Percentiles rank a stretch among this genome's conserved stretches.
Evolutionary conservation across 257 asterid species (phyloP).

Genomic region (Lithospermum erythrorhizon): DNA sequence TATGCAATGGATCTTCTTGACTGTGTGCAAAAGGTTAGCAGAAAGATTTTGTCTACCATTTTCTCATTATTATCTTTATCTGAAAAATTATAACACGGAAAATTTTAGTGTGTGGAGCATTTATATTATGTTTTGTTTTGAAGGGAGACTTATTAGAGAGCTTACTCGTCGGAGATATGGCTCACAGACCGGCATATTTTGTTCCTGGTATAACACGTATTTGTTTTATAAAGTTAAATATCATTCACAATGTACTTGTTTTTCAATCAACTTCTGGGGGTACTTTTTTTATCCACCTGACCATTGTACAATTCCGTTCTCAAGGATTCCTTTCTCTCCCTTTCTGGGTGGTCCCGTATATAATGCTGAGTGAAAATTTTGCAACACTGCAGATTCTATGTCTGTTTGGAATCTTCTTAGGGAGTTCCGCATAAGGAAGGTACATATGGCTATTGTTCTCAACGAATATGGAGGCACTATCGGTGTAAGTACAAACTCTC

Average conservation of each 20-base stretch:
- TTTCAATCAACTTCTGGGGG: background rate
- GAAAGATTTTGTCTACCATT: background rate
- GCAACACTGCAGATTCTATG: conserved; percentile 74
- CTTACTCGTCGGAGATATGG: conserved; percentile 77
- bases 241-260: background rate
- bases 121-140: conserved; percentile 60
- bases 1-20: conserved; percentile 99
- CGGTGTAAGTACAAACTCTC: conserved; percentile 51
- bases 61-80: background rate
- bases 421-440: conserved; percentile 98
- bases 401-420: conserved; percentile 99
- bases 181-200: conserved; percentile 96
- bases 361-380: background rate
- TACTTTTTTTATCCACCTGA: too few species aligned
- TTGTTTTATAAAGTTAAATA: conserved; percentile 2
- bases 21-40: conserved; percentile 76
- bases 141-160: conserved; percentile 92
- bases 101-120: conserved; percentile 21
- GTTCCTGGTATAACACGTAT: conserved; percentile 60
- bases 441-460: conserved; percentile 98
- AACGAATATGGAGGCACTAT: conserved; percentile 98
- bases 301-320: too few species aligned
- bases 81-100: background rate
- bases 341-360: background rate
- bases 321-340: too few species aligned